Evolutionary conservation across 2,329 filamentous ascomycete genomes (phyloP).

Genomic region (Aspergillus cejpii): DNA sequence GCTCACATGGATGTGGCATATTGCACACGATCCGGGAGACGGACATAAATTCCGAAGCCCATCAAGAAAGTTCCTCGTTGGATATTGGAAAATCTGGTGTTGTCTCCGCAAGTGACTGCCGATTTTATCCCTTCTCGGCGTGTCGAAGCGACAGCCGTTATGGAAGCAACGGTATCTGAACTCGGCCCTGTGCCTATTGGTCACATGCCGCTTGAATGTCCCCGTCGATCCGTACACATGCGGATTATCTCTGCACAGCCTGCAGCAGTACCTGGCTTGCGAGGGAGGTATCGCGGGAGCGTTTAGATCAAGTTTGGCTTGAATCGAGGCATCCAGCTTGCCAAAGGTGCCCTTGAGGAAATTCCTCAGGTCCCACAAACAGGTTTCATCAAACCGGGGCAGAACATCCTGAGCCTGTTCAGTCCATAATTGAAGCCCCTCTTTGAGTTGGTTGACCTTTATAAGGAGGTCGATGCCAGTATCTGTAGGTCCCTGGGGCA

Average conservation of each 20-base stretch:
- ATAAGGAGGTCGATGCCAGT: not conserved
- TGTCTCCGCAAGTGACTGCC: slow-evolving; percentile 2
- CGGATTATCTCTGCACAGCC: slow-evolving; percentile 1
- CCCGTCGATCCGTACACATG: slow-evolving; percentile 2
- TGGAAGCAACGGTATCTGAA: slow-evolving; percentile 4
- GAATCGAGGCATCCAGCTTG: slow-evolving; percentile 2
- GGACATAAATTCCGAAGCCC: not conserved
- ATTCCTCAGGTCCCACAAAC: not conserved
- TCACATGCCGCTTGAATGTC: slow-evolving; percentile 11
- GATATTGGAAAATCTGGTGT: not conserved
- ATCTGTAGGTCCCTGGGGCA: not conserved
- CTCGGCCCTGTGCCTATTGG: slow-evolving; percentile 1
- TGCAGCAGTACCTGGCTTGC: slow-evolving; percentile 1
- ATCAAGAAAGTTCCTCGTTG: not conserved
- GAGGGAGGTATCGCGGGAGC: not conserved
- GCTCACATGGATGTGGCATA: slow-evolving; percentile 4
- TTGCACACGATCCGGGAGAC: slow-evolving; percentile 2
- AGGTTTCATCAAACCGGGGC: not conserved
- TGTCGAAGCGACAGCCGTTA: slow-evolving; percentile 1
- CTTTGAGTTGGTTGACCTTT: not conserved
- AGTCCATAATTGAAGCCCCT: not conserved
- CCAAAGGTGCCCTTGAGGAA: not conserved
- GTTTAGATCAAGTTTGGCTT: slow-evolving; percentile 3
- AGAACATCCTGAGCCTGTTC: not conserved
- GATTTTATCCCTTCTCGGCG: slow-evolving; percentile 11